These are phyloP conservation scores for Aegilops sharonensis DNA, from an alignment of 176 grass and related monocot species.

Conservation along the genomic window DNA sequence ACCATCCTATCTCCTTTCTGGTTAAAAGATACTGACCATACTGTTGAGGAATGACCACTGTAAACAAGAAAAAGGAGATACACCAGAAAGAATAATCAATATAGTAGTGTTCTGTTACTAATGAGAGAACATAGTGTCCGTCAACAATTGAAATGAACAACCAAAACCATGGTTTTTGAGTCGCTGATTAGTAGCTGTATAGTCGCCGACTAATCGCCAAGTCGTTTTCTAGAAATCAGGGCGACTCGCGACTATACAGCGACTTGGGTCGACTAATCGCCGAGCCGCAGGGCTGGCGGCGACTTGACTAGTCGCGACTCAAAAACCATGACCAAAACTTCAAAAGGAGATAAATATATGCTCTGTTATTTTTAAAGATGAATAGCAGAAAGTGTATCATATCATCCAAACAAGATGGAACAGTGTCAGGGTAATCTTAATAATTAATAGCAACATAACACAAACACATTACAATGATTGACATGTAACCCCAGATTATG, in stretches of 20 bases:
- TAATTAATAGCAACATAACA: background rate
- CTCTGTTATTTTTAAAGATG: background rate
- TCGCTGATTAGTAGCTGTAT: too few species aligned
- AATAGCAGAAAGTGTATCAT: background rate
- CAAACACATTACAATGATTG: conserved; percentile 5
- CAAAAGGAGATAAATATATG: background rate
- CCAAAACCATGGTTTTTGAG: background rate
- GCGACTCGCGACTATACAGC: too few species aligned
- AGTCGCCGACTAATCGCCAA: too few species aligned
- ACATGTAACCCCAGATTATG: conserved; percentile 1
- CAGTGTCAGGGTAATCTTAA: background rate
- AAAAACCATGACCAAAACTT: background rate
- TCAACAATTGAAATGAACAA: conserved; percentile 8
- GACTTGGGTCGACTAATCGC: too few species aligned
- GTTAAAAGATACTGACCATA: conserved; percentile 93
- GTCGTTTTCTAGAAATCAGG: too few species aligned
- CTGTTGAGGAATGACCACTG: conserved; percentile 91
- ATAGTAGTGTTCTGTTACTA: background rate
- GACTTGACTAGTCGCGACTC: too few species aligned
- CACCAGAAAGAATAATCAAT: background rate
- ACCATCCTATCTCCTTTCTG: conserved; percentile 81
- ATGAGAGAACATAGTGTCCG: background rate
- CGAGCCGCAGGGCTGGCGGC: too few species aligned
- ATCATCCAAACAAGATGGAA: background rate
- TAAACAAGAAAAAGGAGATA: conserved; percentile 29